These are phyloP conservation scores for Podaxis pistillaris DNA, from an alignment of 768 basidiomycete genomes.

Conservation along the genomic window DNA sequence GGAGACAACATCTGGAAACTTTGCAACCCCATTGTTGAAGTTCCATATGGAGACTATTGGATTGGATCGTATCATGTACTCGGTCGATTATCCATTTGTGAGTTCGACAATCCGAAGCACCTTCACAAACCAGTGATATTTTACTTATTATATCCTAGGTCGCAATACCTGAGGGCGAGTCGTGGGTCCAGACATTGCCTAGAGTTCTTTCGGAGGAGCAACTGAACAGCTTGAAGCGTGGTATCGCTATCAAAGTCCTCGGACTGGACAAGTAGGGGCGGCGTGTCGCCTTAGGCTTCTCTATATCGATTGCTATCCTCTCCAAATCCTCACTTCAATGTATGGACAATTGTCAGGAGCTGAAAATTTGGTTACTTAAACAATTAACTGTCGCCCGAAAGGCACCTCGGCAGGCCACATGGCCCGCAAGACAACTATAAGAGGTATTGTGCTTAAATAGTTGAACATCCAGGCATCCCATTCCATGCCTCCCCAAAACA, in stretches of 20 bases:
- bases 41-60: slow-evolving; percentile 41
- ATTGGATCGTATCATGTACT: slow-evolving; percentile 39
- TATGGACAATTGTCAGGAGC: too few species aligned
- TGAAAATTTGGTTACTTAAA: too few species aligned
- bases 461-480: too few species aligned
- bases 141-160: slow-evolving; percentile 17
- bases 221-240: slow-evolving; percentile 25
- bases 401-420: too few species aligned
- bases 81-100: slow-evolving; percentile 37
- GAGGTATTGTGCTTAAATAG: too few species aligned
- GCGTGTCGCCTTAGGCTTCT: not conserved
- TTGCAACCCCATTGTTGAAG: slow-evolving; percentile 35
- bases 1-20: slow-evolving; percentile 41
- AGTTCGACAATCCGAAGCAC: slow-evolving; percentile 1
- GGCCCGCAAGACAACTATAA: too few species aligned
- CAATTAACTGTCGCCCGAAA: too few species aligned
- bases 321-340: too few species aligned
- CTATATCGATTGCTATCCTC: too few species aligned
- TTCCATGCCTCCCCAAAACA: too few species aligned
- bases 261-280: slow-evolving; percentile 24
- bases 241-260: slow-evolving; percentile 27
- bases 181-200: slow-evolving; percentile 26
- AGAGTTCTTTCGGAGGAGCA: slow-evolving; percentile 21
- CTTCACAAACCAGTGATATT: not conserved
- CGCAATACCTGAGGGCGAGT: slow-evolving; percentile 20